Conservation (phyloP, 83 land plant species). For the Picea abies region DNA sequence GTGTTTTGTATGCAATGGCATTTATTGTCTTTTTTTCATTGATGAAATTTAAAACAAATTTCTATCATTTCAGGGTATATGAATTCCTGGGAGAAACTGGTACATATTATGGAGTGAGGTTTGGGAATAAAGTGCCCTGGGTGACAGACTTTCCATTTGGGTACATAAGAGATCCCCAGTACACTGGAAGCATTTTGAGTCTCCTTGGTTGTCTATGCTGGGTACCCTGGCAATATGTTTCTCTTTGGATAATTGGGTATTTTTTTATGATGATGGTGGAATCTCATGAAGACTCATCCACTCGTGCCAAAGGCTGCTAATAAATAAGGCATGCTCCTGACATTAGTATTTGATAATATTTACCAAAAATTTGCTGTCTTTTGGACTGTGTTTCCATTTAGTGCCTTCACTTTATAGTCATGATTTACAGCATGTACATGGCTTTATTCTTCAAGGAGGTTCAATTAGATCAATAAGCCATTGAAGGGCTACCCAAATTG, state of each 20-base stretch:
- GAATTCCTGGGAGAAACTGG: constrained; percentile 74
- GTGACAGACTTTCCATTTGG: constrained; percentile 93
- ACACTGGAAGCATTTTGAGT: constrained; percentile 81
- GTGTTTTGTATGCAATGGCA: neutral
- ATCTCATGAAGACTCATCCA: constrained; percentile 66
- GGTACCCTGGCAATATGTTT: constrained; percentile 76
- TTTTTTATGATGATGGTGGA: constrained; percentile 78
- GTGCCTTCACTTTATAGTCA: neutral
- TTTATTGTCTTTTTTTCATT: neutral
- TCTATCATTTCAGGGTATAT: constrained; percentile 50
- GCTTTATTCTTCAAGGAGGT: neutral
- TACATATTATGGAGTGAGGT: constrained; percentile 89
- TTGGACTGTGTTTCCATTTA: neutral
- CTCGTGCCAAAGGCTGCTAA: constrained; percentile 46
- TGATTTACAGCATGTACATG: neutral
- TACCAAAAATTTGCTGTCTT: neutral
- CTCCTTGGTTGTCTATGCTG: constrained; percentile 80
- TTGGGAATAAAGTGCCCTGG: constrained; percentile 93
- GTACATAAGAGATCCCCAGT: constrained; percentile 89
- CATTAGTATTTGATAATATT: neutral
- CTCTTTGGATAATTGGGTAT: constrained; percentile 77
- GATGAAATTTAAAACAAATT: constrained; percentile 7
- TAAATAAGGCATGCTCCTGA: neutral
- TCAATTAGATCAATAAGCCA: neutral
- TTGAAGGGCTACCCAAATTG: neutral